Base-by-base conservation (phyloP, 2,329 filamentous ascomycete genomes). In the Clonostachys byssicola region DNA sequence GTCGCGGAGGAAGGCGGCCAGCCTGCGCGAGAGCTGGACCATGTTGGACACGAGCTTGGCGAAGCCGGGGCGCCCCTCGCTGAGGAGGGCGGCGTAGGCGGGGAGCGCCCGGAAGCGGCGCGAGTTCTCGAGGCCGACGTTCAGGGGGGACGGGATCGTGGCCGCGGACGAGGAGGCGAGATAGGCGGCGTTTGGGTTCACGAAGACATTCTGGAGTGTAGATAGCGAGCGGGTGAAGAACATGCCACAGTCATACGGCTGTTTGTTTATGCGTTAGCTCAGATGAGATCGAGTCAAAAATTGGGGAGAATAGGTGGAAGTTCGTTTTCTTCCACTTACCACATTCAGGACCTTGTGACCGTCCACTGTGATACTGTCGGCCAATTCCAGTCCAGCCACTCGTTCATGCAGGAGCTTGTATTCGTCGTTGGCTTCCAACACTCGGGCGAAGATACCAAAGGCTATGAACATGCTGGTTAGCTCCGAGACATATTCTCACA, bases 291-390 rank as follows among this genome's bases (percentile, higher is more conserved):
- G 23, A 30, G 23, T 30, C 23, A 30, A 30, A 30, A 30, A 30
- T 30, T 30, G 23, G 23, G 5, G 23, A 5, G 23, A 30, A 30
- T 30, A 3, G 23, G 23, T 30, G 23, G 23, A 30, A 30, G 23
- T 30, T 30, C 23, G 23, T 23, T 10, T 23, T 10, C 23, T 30
- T 30, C 23, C 23, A 75, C 80, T 50, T 64, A 85, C 82, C 42
- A 96, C 90, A 55, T 96, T 96, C 51, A 97, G 77, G n/a, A 96
- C 70, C 61, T 96, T 96, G 65, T 97, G 92, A 0, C 80, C 88
- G 58, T 96, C 92, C 3, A 88, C 85, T 0, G 89, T 85, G 55
- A 96, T 91, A 44, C 89, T 95, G 61, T 96, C 90, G 4, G 88
- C 90, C 3, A 95, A 72, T 51, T 95, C 86, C 12, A 96, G 64